Conservation (phyloP, 2,329 filamentous ascomycete species). For the Arthroderma sp. region DNA sequence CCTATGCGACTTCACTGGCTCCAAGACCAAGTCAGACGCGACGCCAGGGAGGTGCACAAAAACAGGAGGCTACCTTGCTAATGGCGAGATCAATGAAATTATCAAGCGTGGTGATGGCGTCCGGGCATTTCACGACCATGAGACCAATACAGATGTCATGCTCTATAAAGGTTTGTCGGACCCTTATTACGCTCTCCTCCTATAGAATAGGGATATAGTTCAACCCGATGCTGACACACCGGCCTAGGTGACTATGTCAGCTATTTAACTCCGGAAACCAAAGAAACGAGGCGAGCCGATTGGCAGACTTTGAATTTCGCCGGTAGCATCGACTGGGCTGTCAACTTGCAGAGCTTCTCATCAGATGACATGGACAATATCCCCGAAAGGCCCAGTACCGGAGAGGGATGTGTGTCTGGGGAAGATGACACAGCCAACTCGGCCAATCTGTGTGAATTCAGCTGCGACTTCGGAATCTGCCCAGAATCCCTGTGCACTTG, state of each 20-base stretch:
- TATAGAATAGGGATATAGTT: neutral
- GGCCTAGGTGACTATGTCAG: neutral
- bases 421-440: neutral
- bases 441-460: neutral
- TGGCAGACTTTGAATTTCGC: constrained; percentile 17
- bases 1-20: constrained; percentile 16
- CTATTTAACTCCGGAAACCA: constrained; percentile 8
- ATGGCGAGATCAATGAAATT: constrained; percentile 22
- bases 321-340: constrained; percentile 12
- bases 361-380: neutral
- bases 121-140: neutral
- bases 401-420: neutral
- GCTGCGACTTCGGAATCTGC: neutral
- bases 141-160: constrained; percentile 1
- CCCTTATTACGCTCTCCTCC: neutral
- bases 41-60: constrained; percentile 19
- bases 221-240: neutral
- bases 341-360: neutral
- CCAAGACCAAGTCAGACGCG: constrained; percentile 13
- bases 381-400: neutral
- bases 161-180: neutral
- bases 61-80: constrained; percentile 22
- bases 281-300: constrained; percentile 9
- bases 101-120: constrained; percentile 6
- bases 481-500: neutral